Evolutionary conservation across 768 basidiomycete genomes (phyloP), one percentile per base, ranked within the genome.

Genomic region (Royoungia palumana): DNA sequence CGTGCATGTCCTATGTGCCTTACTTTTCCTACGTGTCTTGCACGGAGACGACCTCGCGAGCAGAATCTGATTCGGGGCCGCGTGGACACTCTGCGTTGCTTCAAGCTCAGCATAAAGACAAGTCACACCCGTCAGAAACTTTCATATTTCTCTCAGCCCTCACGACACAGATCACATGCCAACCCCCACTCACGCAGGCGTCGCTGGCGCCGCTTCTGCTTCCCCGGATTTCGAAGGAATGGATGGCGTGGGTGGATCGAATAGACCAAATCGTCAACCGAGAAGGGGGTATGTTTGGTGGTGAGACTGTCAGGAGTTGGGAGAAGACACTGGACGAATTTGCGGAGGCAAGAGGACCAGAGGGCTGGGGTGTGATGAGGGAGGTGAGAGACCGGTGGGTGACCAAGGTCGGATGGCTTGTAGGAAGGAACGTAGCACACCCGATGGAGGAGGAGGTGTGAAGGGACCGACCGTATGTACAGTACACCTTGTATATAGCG

Each of bases 1-100:
- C 84, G 25, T 87, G 80, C 65, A 76, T 83, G 64, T 85, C 90
- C 6, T 93, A 92, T 63, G 79, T 92, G 40, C 88, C 87, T 3
- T 92, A 93, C 63, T 93, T 93, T 63, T 86, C 89, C 19, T 83
- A 79, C 56, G 65, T 78, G 44, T 62, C 75, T 13, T 46, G 59
- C 35, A 47, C 68, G 38, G 50, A 58, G 38, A 35, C 27, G 53
- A 20, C 22, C 40, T 61, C 44, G 51, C 59, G 52, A 44, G 55
- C 36, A 24, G 57, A 47, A 44, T 47, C 56, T 58, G 55, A 60
- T 59, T 45, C 57, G 48, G 52, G 67, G 56, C 51, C 69, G 37
- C 69, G 71, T 44, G 71, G 73, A 20, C 73, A 76, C 48, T 66
- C 75, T n/a, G 63, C 73, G 8, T 64, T 67, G 19, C 59, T 78